Evolutionary conservation across 2,329 filamentous ascomycete species (phyloP), one percentile per base, ranked within the genome.

Genomic region (Penicillium occitanis): DNA sequence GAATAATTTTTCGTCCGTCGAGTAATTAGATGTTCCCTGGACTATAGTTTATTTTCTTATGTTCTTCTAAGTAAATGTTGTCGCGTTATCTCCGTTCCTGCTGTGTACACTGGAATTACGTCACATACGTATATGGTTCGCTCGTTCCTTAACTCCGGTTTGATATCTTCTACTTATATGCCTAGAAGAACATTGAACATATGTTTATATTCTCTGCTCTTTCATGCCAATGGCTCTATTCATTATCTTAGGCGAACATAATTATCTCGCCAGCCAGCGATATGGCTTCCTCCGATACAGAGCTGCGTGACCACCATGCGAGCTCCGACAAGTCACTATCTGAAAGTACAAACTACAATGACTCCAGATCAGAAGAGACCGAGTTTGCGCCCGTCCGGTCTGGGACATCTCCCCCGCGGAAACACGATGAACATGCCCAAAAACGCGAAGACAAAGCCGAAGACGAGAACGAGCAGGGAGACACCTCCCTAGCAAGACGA

Each of bases 41-140:
- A 28, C 4, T 7, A 33, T 30, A 19, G 50, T n/a, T 53, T 17
- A 14, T 50, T 17, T 7, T 28, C 22, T 28, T 7, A 6, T 28
- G 5, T 5, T 17, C 14, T 14, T 50, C 14, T 42, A 7, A 17
- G 40, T 42, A 1, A n/a, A 6, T 6, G 13, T 35, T 10, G n/a
- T 37, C n/a, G 35, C 35, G 30, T 57, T 57, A 57, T 57, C 33
- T 57, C 53, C 53, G 53, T 57, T 22, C 28, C 13, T 51, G 8
- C 19, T 19, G 48, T 33, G 50, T 33, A 30, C 7, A 19, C 13
- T 28, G 28, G 6, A 19, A 35, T 55, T 55, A 55, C 51, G 51
- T 55, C 51, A 55, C 51, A 2, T 13, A 8, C 17, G 10, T 35
- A 6, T 13, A 33, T 22, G n/a, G 30, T n/a, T 55, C 5, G 53